These are phyloP conservation scores for Xylaria sp. DNA, from an alignment of 2,329 filamentous ascomycete genomes.

Conservation along the genomic window DNA sequence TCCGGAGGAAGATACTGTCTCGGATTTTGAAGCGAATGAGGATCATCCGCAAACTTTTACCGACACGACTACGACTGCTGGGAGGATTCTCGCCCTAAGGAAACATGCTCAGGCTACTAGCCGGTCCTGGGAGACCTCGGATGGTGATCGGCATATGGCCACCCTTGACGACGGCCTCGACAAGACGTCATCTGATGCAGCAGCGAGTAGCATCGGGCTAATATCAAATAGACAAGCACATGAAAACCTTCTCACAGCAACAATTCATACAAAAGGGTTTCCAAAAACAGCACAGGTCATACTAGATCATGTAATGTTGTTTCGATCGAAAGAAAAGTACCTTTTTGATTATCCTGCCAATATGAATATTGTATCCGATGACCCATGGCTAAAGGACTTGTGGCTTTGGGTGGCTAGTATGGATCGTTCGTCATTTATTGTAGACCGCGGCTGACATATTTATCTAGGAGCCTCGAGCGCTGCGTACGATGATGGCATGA, in stretches of 20 bases:
- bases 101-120: conserved; percentile 39
- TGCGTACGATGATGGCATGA: conserved; percentile 72
- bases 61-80: conserved; percentile 50
- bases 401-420: conserved; percentile 77
- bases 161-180: conserved; percentile 34
- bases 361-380: conserved; percentile 68
- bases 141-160: conserved; percentile 24
- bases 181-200: conserved; percentile 45
- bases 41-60: conserved; percentile 50
- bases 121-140: conserved; percentile 21
- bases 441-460: conserved; percentile 22
- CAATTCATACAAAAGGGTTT: conserved; percentile 52
- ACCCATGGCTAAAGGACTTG: conserved; percentile 76
- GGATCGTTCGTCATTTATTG: conserved; percentile 26
- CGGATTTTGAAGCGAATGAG: conserved; percentile 46
- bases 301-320: conserved; percentile 63
- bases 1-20: conserved; percentile 43
- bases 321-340: conserved; percentile 66
- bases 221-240: conserved; percentile 62
- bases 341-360: conserved; percentile 70
- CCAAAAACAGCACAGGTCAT: conserved; percentile 57
- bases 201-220: conserved; percentile 45
- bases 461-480: conserved; percentile 64
- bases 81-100: conserved; percentile 56
- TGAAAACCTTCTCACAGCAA: conserved; percentile 57